These are phyloP conservation scores for Aegilops speltoides DNA, from an alignment of 176 grass and related monocot species.

Conservation along the genomic window DNA sequence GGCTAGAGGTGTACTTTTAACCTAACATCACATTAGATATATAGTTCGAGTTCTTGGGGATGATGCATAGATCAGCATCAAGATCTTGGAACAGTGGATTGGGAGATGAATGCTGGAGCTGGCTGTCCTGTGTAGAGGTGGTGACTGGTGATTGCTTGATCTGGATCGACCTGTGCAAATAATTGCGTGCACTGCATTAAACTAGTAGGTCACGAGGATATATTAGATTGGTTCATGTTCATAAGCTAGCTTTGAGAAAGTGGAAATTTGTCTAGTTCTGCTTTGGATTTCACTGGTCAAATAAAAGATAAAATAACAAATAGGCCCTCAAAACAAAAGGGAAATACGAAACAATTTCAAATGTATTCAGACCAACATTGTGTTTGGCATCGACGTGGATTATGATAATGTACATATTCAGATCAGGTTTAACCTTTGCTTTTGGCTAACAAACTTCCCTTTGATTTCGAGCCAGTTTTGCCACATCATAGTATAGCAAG, in stretches of 20 bases:
- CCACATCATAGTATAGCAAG: too few relatives aligned
- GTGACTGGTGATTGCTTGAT: conserved; percentile 9
- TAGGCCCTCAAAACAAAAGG: too few relatives aligned
- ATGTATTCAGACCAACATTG: too few relatives aligned
- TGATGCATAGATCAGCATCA: conserved; percentile 22
- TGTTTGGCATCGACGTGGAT: not conserved
- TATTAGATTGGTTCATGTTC: not conserved
- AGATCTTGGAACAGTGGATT: conserved; percentile 40
- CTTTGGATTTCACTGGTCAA: not conserved
- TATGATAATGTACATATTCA: too few relatives aligned
- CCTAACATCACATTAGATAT: conserved; percentile 26
- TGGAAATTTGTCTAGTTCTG: conserved; percentile 5
- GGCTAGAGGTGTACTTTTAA: conserved; percentile 38
- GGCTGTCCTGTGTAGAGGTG: conserved; percentile 22
- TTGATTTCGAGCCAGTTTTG: too few relatives aligned
- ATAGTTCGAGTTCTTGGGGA: not conserved
- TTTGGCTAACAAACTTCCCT: too few relatives aligned
- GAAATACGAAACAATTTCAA: too few relatives aligned
- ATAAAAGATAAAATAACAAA: not conserved
- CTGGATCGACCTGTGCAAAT: conserved; percentile 20
- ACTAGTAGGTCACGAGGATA: not conserved
- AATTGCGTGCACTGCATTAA: conserved; percentile 17
- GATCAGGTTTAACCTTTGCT: too few relatives aligned
- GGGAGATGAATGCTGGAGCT: not conserved
- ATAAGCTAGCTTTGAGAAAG: not conserved